These are phyloP conservation scores for Tripterygium wilfordii DNA, from an alignment of 177 flowering plant genomes.

Conservation along the genomic window DNA sequence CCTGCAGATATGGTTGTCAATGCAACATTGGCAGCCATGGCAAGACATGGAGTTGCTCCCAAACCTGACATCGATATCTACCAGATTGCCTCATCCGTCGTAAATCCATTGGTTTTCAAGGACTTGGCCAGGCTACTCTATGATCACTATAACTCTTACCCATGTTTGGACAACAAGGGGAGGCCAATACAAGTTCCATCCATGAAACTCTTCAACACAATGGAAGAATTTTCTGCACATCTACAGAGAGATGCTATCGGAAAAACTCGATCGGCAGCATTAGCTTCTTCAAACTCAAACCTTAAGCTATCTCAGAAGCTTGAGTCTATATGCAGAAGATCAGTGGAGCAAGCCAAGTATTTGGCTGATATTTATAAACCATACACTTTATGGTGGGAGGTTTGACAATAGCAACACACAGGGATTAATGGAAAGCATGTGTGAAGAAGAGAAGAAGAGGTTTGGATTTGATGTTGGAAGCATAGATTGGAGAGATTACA, in stretches of 20 bases:
- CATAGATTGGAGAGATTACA: slow-evolving; percentile 84
- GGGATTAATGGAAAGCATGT: slow-evolving; percentile 62
- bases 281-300: too few relatives aligned
- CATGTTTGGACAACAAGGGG: slow-evolving; percentile 67
- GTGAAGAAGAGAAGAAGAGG: slow-evolving; percentile 59
- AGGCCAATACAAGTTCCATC: slow-evolving; percentile 51
- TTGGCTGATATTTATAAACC: slow-evolving; percentile 77
- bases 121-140: slow-evolving; percentile 52
- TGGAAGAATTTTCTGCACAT: slow-evolving; percentile 76
- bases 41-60: slow-evolving; percentile 58
- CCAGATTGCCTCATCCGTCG: slow-evolving; percentile 78
- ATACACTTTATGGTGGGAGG: slow-evolving; percentile 82
- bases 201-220: slow-evolving; percentile 62
- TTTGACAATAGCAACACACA: slow-evolving; percentile 78
- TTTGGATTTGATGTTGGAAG: slow-evolving; percentile 78
- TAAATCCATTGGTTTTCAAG: slow-evolving; percentile 66
- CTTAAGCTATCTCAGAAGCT: slow-evolving; percentile 37
- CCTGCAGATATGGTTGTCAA: slow-evolving; percentile 97
- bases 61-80: slow-evolving; percentile 55
- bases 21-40: slow-evolving; percentile 85
- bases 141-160: slow-evolving; percentile 60
- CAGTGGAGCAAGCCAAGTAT: slow-evolving; percentile 75
- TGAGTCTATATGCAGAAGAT: slow-evolving; percentile 44
- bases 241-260: slow-evolving; percentile 51
- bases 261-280: slow-evolving; percentile 14